These are phyloP conservation scores for Plasmodium malariae DNA, from an alignment of 169 alveolate genomes.

Conservation along the genomic window DNA sequence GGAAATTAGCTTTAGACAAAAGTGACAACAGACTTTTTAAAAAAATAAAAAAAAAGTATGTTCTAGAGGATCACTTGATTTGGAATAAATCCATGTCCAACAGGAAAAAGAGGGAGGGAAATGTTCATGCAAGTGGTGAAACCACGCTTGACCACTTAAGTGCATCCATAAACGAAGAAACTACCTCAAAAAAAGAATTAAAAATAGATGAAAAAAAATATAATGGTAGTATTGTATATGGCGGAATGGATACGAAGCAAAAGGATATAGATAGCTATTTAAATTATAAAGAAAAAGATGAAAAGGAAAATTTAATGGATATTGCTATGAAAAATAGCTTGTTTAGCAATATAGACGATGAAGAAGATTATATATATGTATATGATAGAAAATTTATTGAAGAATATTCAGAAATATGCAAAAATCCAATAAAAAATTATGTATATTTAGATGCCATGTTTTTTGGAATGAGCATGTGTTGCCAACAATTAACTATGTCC, in stretches of 20 bases:
- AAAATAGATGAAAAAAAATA: background rate
- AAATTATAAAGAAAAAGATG: background rate
- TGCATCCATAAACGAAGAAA: too few relatives aligned
- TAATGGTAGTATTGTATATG: too few relatives aligned
- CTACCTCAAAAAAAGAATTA: background rate
- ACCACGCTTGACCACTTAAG: too few relatives aligned
- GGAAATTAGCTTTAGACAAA: slow-evolving; percentile 48
- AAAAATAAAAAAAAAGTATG: slow-evolving; percentile 31
- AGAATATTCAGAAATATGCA: slow-evolving; percentile 56
- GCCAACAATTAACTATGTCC: slow-evolving; percentile 93
- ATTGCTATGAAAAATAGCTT: slow-evolving; percentile 49
- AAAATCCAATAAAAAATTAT: slow-evolving; percentile 87
- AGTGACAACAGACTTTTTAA: slow-evolving; percentile 54
- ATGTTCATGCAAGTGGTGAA: background rate
- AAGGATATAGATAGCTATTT: background rate
- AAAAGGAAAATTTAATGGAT: background rate
- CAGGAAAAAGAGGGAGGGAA: background rate
- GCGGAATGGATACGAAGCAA: too few relatives aligned
- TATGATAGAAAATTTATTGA: slow-evolving; percentile 55
- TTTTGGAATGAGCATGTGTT: slow-evolving; percentile 97
- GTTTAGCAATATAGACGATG: slow-evolving; percentile 62
- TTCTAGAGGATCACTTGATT: slow-evolving; percentile 47
- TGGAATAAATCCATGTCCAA: slow-evolving; percentile 74
- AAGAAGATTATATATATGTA: slow-evolving; percentile 47
- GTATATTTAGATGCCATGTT: slow-evolving; percentile 97